Base-by-base conservation (phyloP, 202 grass and related monocot genomes). In the Setaria viridis region DNA sequence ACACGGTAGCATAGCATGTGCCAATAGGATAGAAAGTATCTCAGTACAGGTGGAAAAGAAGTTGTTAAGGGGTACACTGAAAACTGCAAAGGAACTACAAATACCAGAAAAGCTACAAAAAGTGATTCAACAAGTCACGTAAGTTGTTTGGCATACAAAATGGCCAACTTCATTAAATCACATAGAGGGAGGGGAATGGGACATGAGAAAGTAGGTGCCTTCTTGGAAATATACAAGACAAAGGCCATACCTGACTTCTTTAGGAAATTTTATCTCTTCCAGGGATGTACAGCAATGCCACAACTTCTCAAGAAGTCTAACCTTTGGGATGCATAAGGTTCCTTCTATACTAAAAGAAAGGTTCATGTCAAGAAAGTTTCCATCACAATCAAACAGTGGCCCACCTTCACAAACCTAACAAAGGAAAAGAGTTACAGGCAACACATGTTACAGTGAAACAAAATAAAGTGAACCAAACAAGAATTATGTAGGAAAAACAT, bases 351-450 rank as follows among this genome's bases (percentile, higher is more conserved):
- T 21, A 20, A 13, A 58, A 42, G 11, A 25, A 77, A 77, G 20
- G 35, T 79, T 79, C 62, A 68, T 67, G 47, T 47, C 62, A 68
- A 67, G n/a, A 41, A 80, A 80, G 5, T 68, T 21, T 12, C 78
- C 78, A 54, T 80, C 62, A 41, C 5, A 29, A 68, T 67, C 62
- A 68, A 80, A 67, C 21, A 54, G 47, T 67, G 62, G 46, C 6
- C 77, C 62, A 2, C 77, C 62, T 64, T 67, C 33, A 7, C 32
- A 80, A 0, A 60, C 34, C 32, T 35, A 80, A 14, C 43, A 72
- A 72, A 30, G 21, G n/a, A 7, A 67, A 20, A 43, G 9, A 20
- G 13, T 67, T 80, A 35, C 29, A 66, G 1, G 29, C 16, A 14
- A n/a, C 45, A 66, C 6, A 4, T 19, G 25, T 14, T 67, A 39